These are phyloP conservation scores for Nothophaeocryptopus gaeumannii DNA, from an alignment of 2,329 filamentous ascomycete species.

Conservation along the genomic window DNA sequence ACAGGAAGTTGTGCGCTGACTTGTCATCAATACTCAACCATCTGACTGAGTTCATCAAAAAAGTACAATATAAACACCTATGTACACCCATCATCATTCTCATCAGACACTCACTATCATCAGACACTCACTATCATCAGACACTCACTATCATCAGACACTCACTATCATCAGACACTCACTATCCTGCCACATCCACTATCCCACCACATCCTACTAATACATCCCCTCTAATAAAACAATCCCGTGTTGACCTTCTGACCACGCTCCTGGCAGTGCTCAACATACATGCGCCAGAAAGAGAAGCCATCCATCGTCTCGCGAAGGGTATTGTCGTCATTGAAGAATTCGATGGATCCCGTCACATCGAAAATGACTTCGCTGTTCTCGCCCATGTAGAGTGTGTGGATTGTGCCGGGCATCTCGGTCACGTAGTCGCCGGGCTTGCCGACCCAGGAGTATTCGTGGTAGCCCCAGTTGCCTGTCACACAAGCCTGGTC, in stretches of 20 bases:
- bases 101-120: too few species aligned
- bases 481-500: too few species aligned
- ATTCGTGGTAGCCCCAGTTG: slow-evolving; percentile 11
- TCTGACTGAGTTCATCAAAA: too few species aligned
- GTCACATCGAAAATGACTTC: slow-evolving; percentile 12
- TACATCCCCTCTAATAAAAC: slow-evolving; percentile 5
- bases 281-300: slow-evolving; percentile 11
- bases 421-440: slow-evolving; percentile 10
- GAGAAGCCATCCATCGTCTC: slow-evolving; percentile 15
- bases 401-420: slow-evolving; percentile 10
- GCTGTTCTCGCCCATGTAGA: slow-evolving; percentile 11
- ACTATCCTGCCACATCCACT: too few species aligned
- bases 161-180: too few species aligned
- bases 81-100: too few species aligned
- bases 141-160: too few species aligned
- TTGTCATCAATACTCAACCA: too few species aligned
- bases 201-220: not conserved
- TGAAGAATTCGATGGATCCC: slow-evolving; percentile 13
- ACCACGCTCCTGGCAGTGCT: slow-evolving; percentile 6
- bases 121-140: too few species aligned
- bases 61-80: too few species aligned
- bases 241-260: slow-evolving; percentile 4
- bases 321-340: slow-evolving; percentile 11
- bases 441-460: slow-evolving; percentile 6
- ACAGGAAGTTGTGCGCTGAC: too few species aligned